These are phyloP conservation scores for Zasmidium cellare DNA, from an alignment of 2,329 filamentous ascomycete species.

Conservation along the genomic window DNA sequence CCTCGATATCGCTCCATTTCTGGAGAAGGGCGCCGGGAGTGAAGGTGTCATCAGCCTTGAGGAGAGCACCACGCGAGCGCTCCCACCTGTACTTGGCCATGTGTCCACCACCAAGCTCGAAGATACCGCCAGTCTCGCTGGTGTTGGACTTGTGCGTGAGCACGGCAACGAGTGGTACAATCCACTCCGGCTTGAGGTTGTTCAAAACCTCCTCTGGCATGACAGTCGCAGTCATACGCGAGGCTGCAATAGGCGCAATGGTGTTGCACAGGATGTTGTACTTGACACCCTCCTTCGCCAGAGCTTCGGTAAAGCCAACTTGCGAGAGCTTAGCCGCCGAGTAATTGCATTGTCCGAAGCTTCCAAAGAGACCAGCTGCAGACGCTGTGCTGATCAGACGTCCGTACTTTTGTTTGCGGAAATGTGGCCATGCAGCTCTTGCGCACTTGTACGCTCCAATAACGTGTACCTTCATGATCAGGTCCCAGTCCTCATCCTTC, in stretches of 20 bases:
- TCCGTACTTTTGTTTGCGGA: conserved; percentile 98
- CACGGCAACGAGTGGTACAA: conserved; percentile 87
- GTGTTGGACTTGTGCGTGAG: conserved; percentile 84
- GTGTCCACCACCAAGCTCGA: conserved; percentile 90
- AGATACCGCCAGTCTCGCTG: conserved; percentile 82
- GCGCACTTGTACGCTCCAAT: conserved; percentile 94
- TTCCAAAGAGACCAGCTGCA: conserved; percentile 92
- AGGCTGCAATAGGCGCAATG: conserved; percentile 92
- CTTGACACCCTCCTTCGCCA: conserved; percentile 95
- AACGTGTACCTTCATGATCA: conserved; percentile 90
- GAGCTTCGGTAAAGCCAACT: conserved; percentile 95
- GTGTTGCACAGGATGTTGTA: conserved; percentile 97
- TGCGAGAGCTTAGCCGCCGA: conserved; percentile 94
- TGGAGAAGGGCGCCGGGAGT: conserved; percentile 84
- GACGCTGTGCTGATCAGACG: conserved; percentile 95
- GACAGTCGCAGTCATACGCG: conserved; percentile 91
- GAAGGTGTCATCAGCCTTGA: conserved; percentile 84
- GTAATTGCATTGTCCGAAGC: conserved; percentile 95
- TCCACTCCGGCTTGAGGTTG: conserved; percentile 87
- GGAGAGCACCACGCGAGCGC: conserved; percentile 80
- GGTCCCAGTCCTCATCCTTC: conserved; percentile 94
- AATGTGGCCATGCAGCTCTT: conserved; percentile 92
- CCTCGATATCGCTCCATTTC: conserved; percentile 84
- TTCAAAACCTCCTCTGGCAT: conserved; percentile 92
- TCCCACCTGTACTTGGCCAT: conserved; percentile 95